Evolutionary conservation across 306 rosid genomes (phyloP).

Genomic region (Fragaria iinumae): DNA sequence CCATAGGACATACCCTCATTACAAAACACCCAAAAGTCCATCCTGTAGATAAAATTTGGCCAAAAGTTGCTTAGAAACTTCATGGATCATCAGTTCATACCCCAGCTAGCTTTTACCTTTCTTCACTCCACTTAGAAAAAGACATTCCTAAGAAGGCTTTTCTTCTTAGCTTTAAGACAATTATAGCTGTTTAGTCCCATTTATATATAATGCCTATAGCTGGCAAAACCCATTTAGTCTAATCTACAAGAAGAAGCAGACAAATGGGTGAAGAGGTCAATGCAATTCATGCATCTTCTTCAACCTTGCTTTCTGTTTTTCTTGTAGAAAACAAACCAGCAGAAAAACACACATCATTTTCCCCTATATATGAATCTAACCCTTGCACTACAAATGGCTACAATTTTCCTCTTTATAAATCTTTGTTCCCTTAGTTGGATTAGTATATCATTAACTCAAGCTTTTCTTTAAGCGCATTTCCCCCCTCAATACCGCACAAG

Average conservation of each 20-base stretch:
- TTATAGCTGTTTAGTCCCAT: not conserved
- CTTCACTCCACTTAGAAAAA: conserved; percentile 31
- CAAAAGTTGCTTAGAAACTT: conserved; percentile 27
- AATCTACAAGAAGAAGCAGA: conserved; percentile 29
- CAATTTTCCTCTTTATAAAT: conserved; percentile 29
- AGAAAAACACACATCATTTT: conserved; percentile 29
- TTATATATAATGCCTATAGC: conserved; percentile 38
- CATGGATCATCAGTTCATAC: conserved; percentile 31
- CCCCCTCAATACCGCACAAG: conserved; percentile 32
- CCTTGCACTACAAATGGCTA: conserved; percentile 31
- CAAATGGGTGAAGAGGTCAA: conserved; percentile 50
- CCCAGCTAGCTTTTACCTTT: conserved; percentile 32
- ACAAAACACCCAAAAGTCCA: conserved; percentile 20
- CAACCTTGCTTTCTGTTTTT: conserved; percentile 16
- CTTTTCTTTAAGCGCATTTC: conserved; percentile 29
- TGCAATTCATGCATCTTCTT: conserved; percentile 40
- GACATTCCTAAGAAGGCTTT: conserved; percentile 22
- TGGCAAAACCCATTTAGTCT: conserved; percentile 35
- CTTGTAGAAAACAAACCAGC: conserved; percentile 23
- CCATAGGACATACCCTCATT: not conserved
- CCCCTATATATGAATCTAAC: conserved; percentile 29
- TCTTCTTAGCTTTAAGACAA: conserved; percentile 18
- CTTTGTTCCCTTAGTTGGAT: conserved; percentile 43
- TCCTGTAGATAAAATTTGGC: conserved; percentile 1
- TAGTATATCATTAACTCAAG: conserved; percentile 36